phyloP scores from a whole-genome alignment of 805 yeast species.

The Suhomyces prunicola region DNA sequence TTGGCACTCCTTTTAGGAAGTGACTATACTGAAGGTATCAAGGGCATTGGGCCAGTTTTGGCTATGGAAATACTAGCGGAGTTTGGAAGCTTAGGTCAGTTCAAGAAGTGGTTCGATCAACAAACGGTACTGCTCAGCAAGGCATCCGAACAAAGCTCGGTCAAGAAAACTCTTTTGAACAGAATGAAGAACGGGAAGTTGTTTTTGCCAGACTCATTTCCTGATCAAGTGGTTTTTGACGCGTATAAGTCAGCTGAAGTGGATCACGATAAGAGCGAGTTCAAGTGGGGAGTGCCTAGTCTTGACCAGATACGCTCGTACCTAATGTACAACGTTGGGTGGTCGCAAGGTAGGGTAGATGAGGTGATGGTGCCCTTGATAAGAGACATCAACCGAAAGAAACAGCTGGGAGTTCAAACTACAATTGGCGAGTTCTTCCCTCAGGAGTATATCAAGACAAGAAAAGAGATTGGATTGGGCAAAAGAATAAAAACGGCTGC shows the following conservation, averaged over 20 bases:
- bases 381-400: slow-evolving; percentile 66
- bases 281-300: slow-evolving; percentile 90
- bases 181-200: slow-evolving; percentile 52
- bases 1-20: slow-evolving; percentile 86
- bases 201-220: slow-evolving; percentile 61
- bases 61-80: slow-evolving; percentile 90
- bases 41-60: slow-evolving; percentile 91
- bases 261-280: slow-evolving; percentile 72
- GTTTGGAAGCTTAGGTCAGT: slow-evolving; percentile 47
- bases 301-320: slow-evolving; percentile 72
- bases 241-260: slow-evolving; percentile 84
- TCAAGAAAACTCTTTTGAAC: slow-evolving; percentile 57
- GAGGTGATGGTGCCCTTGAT: slow-evolving; percentile 84
- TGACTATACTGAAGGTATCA: slow-evolving; percentile 91
- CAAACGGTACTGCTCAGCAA: slow-evolving; percentile 29
- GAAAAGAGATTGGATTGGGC: slow-evolving; percentile 49
- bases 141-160: slow-evolving; percentile 24
- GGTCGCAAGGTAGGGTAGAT: slow-evolving; percentile 75
- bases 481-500: slow-evolving; percentile 63
- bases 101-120: slow-evolving; percentile 58
- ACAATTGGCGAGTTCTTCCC: slow-evolving; percentile 70
- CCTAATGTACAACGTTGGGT: slow-evolving; percentile 68
- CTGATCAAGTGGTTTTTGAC: slow-evolving; percentile 61
- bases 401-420: slow-evolving; percentile 52
- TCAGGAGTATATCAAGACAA: slow-evolving; percentile 46